Evolutionary conservation across 805 yeast genomes (phyloP).

Genomic region (Teunomyces panamensis): DNA sequence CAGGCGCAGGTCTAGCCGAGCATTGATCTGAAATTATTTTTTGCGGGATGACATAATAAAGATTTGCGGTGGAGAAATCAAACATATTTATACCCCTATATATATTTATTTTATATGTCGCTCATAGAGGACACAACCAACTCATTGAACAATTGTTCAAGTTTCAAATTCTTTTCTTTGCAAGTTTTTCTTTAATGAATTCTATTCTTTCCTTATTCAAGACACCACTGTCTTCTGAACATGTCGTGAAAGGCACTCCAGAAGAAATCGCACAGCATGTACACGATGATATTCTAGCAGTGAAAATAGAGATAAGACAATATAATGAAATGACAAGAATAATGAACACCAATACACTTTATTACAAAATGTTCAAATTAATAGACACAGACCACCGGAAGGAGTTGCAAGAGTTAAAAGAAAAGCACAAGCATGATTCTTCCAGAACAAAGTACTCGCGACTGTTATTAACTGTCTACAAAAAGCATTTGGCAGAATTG

Average conservation of each 20-base stretch:
- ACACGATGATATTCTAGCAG: slow-evolving; percentile 19
- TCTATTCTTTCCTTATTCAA: background rate
- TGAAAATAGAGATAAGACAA: slow-evolving; percentile 19
- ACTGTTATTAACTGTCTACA: slow-evolving; percentile 17
- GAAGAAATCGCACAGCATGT: slow-evolving; percentile 18
- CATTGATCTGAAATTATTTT: background rate
- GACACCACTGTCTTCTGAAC: background rate
- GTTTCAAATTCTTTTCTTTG: background rate
- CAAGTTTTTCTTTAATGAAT: background rate
- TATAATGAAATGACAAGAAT: slow-evolving; percentile 21
- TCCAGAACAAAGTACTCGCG: slow-evolving; percentile 12
- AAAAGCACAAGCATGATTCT: slow-evolving; percentile 10
- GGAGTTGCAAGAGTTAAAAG: slow-evolving; percentile 13
- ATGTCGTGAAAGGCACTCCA: slow-evolving; percentile 14
- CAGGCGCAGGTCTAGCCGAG: background rate
- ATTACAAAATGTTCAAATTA: slow-evolving; percentile 19
- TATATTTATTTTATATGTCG: background rate
- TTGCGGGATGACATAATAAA: background rate
- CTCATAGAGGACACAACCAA: background rate
- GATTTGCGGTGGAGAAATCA: background rate
- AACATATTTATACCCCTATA: background rate
- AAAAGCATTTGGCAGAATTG: slow-evolving; percentile 17
- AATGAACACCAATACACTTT: slow-evolving; percentile 16
- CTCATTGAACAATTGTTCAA: background rate
- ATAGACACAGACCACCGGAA: slow-evolving; percentile 19